phyloP scores from a whole-genome alignment of 768 basidiomycete genomes.

The Boletus tomentosulus region DNA sequence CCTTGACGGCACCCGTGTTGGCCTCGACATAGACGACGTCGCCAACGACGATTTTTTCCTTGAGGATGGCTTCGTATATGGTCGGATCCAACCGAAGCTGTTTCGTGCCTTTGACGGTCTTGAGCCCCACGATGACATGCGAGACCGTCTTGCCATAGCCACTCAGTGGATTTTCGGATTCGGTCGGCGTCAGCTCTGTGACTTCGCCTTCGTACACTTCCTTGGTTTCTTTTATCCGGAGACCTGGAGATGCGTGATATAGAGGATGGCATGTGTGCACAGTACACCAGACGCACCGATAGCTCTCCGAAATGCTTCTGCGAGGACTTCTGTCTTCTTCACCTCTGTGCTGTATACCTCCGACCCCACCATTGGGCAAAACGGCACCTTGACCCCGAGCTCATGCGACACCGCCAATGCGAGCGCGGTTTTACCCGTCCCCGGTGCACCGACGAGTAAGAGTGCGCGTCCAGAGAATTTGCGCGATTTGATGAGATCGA shows the following conservation, averaged over 20 bases:
- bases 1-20: slow-evolving; percentile 94
- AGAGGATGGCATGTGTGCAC: not conserved
- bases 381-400: slow-evolving; percentile 90
- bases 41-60: slow-evolving; percentile 94
- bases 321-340: slow-evolving; percentile 97
- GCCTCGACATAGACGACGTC: slow-evolving; percentile 96
- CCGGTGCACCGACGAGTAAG: slow-evolving; percentile 90
- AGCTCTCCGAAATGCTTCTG: slow-evolving; percentile 90
- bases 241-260: slow-evolving; percentile 38
- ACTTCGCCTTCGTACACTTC: slow-evolving; percentile 99
- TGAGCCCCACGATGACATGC: slow-evolving; percentile 95
- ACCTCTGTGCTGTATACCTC: slow-evolving; percentile 97
- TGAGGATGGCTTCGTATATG: slow-evolving; percentile 95
- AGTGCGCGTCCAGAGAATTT: slow-evolving; percentile 93
- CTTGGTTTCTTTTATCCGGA: slow-evolving; percentile 98
- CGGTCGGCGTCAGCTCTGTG: slow-evolving; percentile 92
- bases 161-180: slow-evolving; percentile 94
- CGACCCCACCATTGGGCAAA: slow-evolving; percentile 97
- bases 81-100: slow-evolving; percentile 90
- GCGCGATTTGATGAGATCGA: slow-evolving; percentile 85
- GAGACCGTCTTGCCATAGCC: slow-evolving; percentile 99
- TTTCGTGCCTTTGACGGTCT: slow-evolving; percentile 91
- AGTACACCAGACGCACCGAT: slow-evolving; percentile 67
- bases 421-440: slow-evolving; percentile 97
- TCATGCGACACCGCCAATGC: slow-evolving; percentile 96